Percentiles rank a stretch among this genome's conserved stretches.
phyloP scores from a whole-genome alignment of 768 basidiomycete genomes.

The Crassisporium funariophilum region DNA sequence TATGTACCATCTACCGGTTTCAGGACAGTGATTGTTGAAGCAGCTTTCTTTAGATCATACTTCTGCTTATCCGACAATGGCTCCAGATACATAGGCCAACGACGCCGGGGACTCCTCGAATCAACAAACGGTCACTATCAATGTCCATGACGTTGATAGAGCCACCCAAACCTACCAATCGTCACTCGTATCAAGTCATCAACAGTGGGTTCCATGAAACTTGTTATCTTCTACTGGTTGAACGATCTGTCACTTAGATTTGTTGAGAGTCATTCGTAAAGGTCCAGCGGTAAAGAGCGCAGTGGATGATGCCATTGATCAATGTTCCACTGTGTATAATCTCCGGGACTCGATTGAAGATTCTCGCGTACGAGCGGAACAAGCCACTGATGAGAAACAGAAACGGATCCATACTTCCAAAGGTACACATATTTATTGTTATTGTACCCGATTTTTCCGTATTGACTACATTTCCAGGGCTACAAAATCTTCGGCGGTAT shows the following conservation, averaged over 20 bases:
- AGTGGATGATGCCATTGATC: conserved; percentile 89
- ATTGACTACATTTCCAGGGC: conserved; percentile 40
- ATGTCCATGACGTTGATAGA: conserved; percentile 42
- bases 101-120: conserved; percentile 40
- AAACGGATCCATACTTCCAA: conserved; percentile 68
- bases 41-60: conserved; percentile 55
- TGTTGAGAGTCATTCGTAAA: conserved; percentile 83
- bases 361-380: conserved; percentile 73
- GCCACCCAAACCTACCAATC: conserved; percentile 31
- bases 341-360: conserved; percentile 89
- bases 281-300: conserved; percentile 83
- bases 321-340: conserved; percentile 81
- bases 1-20: conserved; percentile 32
- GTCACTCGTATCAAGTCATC: conserved; percentile 83
- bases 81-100: conserved; percentile 48
- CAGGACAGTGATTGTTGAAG: background rate
- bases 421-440: conserved; percentile 63
- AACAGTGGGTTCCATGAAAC: conserved; percentile 62
- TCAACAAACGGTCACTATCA: conserved; percentile 45
- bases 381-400: conserved; percentile 70
- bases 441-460: conserved; percentile 1
- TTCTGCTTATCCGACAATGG: conserved; percentile 87
- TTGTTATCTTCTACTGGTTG: background rate
- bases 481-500: conserved; percentile 83
- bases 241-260: conserved; percentile 45